These are phyloP conservation scores for Suillus subalutaceus DNA, from an alignment of 768 basidiomycete genomes.

Conservation along the genomic window DNA sequence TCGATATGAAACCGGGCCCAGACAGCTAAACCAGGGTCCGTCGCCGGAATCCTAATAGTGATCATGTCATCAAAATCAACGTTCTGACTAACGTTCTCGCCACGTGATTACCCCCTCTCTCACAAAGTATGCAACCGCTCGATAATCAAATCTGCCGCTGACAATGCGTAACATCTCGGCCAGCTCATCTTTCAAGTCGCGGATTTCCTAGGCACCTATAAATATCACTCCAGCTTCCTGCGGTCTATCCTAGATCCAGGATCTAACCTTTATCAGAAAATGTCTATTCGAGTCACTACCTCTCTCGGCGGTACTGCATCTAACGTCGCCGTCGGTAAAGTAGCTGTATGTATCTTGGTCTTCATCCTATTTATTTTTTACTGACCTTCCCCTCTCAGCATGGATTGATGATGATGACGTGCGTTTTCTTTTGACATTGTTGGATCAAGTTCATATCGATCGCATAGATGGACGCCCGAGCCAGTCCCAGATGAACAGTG, in stretches of 20 bases:
- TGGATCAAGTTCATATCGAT: slow-evolving; percentile 3
- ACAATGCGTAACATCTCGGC: background rate
- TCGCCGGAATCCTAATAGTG: no score
- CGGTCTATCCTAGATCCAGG: background rate
- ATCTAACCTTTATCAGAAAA: slow-evolving; percentile 9
- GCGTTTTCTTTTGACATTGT: slow-evolving; percentile 15
- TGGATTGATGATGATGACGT: slow-evolving; percentile 62
- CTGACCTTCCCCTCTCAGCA: slow-evolving; percentile 23
- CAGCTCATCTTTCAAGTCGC: background rate
- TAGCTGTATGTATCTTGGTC: background rate
- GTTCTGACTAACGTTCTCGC: background rate
- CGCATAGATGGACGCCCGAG: slow-evolving; percentile 43
- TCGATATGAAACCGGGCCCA: no score
- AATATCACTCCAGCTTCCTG: background rate
- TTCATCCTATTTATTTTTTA: background rate
- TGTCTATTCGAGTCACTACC: slow-evolving; percentile 31
- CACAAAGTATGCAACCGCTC: background rate
- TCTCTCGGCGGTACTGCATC: slow-evolving; percentile 32
- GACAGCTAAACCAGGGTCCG: no score
- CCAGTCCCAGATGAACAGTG: slow-evolving; percentile 58
- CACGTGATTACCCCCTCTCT: no score
- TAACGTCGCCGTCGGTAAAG: slow-evolving; percentile 1
- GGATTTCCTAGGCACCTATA: background rate
- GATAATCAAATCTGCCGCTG: background rate
- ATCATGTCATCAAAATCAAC: background rate